Evolutionary conservation across 2,329 filamentous ascomycete genomes (phyloP), one percentile per base, ranked within the genome.

Genomic region (Apiospora marii): DNA sequence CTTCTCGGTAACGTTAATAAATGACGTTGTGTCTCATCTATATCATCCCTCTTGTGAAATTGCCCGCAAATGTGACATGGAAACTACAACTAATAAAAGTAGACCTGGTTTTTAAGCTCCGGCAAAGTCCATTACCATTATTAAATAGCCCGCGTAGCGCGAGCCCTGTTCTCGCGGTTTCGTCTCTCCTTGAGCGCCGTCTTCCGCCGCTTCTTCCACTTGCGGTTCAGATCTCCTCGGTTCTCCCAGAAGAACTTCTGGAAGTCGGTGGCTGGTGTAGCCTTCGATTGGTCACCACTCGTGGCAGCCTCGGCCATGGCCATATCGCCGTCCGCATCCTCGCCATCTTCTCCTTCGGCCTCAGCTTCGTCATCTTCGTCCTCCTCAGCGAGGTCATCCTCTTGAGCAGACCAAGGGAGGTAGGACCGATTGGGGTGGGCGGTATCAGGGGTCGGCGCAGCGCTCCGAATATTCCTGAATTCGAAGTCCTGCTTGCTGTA

Each of bases 381-480:
- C 0, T 85, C 84, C 58, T 84, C 84, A 14, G 86, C 84, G 1
- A 82, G 82, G n/a, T 84, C 83, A 3, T 83, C 82, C 37, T 81
- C 83, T 69, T 78, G 83, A 53, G 24, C 37, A 43, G 87, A 82
- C 87, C 89, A 91, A 37, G 92, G 86, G 74, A 87, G 85, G 78
- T 92, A 92, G 72, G 85, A 87, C 41, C 90, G 89, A 53, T 87
- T 91, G 1, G 93, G 91, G 73, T 95, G 91, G 1, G 94, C 94
- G 0, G 96, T 98, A 80, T 99, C 96, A 0, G 96, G 96, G 0
- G 96, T 99, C 0, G 96, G 96, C 2, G 96, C 96, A 7, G 95
- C 95, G 80, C 95, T 98, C 72, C 96, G 89, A n/a, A 93, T 80
- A 69, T 89, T 90, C 74, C 95, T 89, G 83, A 87, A 90, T 77